These are phyloP conservation scores for Tetracentron sinense DNA, from an alignment of 164 flowering plant genomes.

Conservation along the genomic window DNA sequence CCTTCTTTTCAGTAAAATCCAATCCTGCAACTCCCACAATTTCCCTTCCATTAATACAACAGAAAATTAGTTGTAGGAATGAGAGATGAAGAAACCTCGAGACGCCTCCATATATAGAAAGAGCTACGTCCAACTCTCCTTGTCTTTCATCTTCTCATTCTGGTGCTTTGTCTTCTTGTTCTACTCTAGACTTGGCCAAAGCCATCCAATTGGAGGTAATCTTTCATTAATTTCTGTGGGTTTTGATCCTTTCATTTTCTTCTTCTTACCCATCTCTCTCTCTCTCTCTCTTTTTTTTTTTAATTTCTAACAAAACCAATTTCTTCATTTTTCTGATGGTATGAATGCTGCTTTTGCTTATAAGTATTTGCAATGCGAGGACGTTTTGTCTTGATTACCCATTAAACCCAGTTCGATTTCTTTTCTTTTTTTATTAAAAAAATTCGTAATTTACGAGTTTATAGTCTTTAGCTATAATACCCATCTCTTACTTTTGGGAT, in stretches of 20 bases:
- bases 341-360: not conserved
- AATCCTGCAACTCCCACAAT: not conserved
- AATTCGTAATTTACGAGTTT: not conserved
- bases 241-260: not conserved
- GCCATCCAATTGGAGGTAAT: slow-evolving; percentile 51
- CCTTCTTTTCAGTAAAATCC: not conserved
- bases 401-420: not conserved
- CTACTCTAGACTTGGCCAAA: slow-evolving; percentile 42
- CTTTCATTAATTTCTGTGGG: not conserved
- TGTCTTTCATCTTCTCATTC: slow-evolving; percentile 44
- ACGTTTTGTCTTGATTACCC: not conserved
- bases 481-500: not conserved
- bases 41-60: not conserved
- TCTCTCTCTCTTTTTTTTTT: not conserved
- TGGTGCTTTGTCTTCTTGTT: slow-evolving; percentile 53
- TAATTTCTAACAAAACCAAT: slow-evolving; percentile 11
- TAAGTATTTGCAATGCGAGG: not conserved
- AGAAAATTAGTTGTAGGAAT: not conserved
- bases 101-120: slow-evolving; percentile 15
- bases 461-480: not conserved
- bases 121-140: slow-evolving; percentile 39
- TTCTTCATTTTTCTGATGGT: not conserved
- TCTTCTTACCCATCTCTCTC: slow-evolving; percentile 2
- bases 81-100: slow-evolving; percentile 50
- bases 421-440: no score